Evolutionary conservation across 2,329 filamentous ascomycete species (phyloP).

Genomic region (Pseudogymnoascus sp.): DNA sequence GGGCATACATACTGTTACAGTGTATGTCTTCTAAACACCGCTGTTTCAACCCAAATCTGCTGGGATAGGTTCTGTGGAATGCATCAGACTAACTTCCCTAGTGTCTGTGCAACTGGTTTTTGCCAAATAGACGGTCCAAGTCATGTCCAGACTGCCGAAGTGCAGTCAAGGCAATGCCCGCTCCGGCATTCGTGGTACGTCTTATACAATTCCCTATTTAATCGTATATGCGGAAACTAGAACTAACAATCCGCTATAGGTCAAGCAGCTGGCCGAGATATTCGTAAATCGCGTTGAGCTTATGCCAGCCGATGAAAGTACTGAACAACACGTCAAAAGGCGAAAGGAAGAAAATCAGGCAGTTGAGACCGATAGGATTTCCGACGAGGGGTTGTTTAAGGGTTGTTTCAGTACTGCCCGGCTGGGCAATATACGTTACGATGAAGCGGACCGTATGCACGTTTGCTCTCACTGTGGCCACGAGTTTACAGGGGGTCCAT

Average conservation of each 20-base stretch:
- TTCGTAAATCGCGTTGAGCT: slow-evolving; percentile 52
- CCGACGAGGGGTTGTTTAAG: slow-evolving; percentile 50
- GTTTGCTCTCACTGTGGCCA: slow-evolving; percentile 54
- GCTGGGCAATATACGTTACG: slow-evolving; percentile 31
- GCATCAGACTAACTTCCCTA: slow-evolving; percentile 19
- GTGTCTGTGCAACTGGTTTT: slow-evolving; percentile 32
- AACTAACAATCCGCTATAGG: slow-evolving; percentile 31
- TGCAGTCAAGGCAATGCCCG: slow-evolving; percentile 47
- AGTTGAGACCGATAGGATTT: slow-evolving; percentile 51
- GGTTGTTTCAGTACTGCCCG: slow-evolving; percentile 34
- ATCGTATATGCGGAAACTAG: background rate
- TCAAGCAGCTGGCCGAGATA: slow-evolving; percentile 55
- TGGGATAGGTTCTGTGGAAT: background rate
- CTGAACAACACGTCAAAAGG: slow-evolving; percentile 49
- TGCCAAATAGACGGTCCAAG: slow-evolving; percentile 43
- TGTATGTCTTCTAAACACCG: slow-evolving; percentile 32
- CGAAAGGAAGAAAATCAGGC: slow-evolving; percentile 50
- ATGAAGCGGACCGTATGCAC: slow-evolving; percentile 50
- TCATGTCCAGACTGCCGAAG: slow-evolving; percentile 62
- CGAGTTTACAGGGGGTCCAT: slow-evolving; percentile 51
- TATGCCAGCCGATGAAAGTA: slow-evolving; percentile 53
- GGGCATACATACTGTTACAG: slow-evolving; percentile 67
- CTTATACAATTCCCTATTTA: background rate
- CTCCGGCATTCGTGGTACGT: slow-evolving; percentile 54
- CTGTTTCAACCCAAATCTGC: background rate